Base-by-base conservation (phyloP, 352 stramenopile genomes). In the Pythium guiyangense region DNA sequence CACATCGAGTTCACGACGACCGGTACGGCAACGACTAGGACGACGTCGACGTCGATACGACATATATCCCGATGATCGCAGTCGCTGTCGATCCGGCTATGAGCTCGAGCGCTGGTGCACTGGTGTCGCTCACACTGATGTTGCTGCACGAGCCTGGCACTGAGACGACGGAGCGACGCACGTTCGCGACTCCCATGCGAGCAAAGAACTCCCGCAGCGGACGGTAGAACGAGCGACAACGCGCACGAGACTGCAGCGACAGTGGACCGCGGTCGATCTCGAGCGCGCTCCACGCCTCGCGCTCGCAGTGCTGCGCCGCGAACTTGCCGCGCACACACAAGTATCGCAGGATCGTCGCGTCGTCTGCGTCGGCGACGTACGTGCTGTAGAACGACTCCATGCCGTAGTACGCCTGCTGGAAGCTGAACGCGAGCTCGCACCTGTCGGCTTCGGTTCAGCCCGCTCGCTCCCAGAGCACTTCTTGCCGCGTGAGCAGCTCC, bases 341-440 rank as follows among this genome's bases (percentile, higher is more conserved):
- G n/a, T n/a, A n/a, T n/a, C n/a, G n/a, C n/a, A n/a, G n/a, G n/a
- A n/a, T n/a, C n/a, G n/a, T n/a, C n/a, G n/a, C n/a, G n/a, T n/a
- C n/a, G n/a, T n/a, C n/a, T n/a, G n/a, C n/a, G n/a, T n/a, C n/a
- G n/a, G n/a, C n/a, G n/a, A n/a, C n/a, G n/a, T n/a, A n/a, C n/a
- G n/a, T n/a, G n/a, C n/a, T n/a, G 35, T 55, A 54, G 37, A 62
- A 67, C 26, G 40, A 46, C 29, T 68, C 62, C 31, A 35, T 49
- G 15, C 22, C 27, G 35, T 60, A 64, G 40, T 60, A 68, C 17
- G 51, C 52, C 47, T 64, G 43, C 52, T 68, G 56, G 46, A 68
- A 60, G 31, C 42, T 56, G 43, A 55, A 68, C 17, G 50, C 43
- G 9, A 58, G 48, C 37, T 64, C 51, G 37, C 53, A 64, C 8